These are phyloP conservation scores for Colletotrichum tabaci DNA, from an alignment of 2,329 filamentous ascomycete species.

Conservation along the genomic window DNA sequence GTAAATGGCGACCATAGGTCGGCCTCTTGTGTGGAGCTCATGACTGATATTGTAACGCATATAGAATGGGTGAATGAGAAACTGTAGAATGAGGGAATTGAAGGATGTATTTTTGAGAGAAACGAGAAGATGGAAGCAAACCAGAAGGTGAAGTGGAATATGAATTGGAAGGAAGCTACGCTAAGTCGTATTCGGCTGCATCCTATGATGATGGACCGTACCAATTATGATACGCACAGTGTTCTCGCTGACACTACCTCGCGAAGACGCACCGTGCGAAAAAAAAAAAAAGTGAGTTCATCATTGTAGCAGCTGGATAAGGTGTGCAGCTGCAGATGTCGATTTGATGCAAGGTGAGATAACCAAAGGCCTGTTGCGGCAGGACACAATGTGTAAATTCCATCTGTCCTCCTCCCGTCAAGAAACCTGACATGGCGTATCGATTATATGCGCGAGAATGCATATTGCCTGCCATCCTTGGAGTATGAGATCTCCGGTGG, in stretches of 20 bases:
- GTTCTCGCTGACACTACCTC: neutral
- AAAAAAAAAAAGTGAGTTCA: too few relatives aligned
- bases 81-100: too few relatives aligned
- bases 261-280: neutral
- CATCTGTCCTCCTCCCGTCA: neutral
- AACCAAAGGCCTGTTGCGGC: too few relatives aligned
- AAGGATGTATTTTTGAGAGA: neutral
- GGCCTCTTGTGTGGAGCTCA: constrained; percentile 45
- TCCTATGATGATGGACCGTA: neutral
- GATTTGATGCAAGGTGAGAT: too few relatives aligned
- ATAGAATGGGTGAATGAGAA: too few relatives aligned
- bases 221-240: neutral
- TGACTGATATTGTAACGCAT: neutral
- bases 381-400: neutral
- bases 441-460: too few relatives aligned
- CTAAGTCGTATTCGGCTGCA: neutral
- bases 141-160: too few relatives aligned
- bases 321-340: neutral
- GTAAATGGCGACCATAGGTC: constrained; percentile 60
- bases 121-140: neutral
- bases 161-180: neutral
- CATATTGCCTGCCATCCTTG: too few relatives aligned
- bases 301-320: neutral
- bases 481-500: too few relatives aligned
- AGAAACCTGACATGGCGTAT: neutral